Evolutionary conservation across 495 filamentous ascomycete species (phyloP).

Genomic region (Penicillium macrosclerotiorum): DNA sequence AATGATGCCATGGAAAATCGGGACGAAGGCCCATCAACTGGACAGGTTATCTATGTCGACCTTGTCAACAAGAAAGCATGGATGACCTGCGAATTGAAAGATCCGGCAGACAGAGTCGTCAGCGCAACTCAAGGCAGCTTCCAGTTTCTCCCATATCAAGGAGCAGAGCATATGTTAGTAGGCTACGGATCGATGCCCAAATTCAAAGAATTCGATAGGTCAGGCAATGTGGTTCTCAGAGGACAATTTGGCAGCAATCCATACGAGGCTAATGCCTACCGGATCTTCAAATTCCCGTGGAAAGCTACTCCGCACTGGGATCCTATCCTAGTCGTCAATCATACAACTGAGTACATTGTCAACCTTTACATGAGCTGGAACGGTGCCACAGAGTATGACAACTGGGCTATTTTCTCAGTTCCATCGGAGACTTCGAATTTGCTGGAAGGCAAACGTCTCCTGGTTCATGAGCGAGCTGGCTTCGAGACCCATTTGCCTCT

Average conservation of each 20-base stretch:
- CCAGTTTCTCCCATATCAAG: conserved; percentile 24
- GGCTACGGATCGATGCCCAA: conserved; percentile 42
- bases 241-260: conserved; percentile 10
- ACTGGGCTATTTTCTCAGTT: conserved; percentile 31
- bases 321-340: conserved; percentile 12
- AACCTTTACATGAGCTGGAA: conserved; percentile 35
- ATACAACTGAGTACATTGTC: neutral
- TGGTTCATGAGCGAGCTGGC: conserved; percentile 16
- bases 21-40: conserved; percentile 8
- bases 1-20: conserved; percentile 13
- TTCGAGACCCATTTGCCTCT: conserved; percentile 25
- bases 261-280: conserved; percentile 12
- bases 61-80: conserved; percentile 9
- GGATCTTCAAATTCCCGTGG: conserved; percentile 16
- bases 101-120: conserved; percentile 26
- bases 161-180: conserved; percentile 35
- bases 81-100: conserved; percentile 11
- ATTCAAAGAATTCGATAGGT: conserved; percentile 39
- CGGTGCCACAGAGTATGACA: conserved; percentile 36
- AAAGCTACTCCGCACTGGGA: conserved; percentile 14
- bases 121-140: conserved; percentile 39
- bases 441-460: conserved; percentile 6
- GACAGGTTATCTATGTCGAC: conserved; percentile 20
- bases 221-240: conserved; percentile 11
- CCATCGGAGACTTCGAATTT: conserved; percentile 16